These are phyloP conservation scores for Zygosaccharomyces sapae DNA, from an alignment of 1,139 yeast species.

Conservation along the genomic window DNA sequence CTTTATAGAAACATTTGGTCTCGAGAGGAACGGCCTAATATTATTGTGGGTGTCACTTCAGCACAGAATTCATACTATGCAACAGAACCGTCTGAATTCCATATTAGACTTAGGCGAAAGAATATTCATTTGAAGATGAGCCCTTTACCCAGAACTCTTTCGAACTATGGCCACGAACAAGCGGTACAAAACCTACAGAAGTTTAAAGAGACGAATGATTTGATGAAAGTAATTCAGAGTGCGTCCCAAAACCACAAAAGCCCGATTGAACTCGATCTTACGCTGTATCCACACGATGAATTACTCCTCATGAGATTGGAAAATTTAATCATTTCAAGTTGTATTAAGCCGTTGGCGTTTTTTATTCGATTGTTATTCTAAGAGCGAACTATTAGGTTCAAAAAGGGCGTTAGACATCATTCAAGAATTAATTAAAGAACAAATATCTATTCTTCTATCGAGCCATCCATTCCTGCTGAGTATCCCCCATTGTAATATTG, in stretches of 20 bases:
- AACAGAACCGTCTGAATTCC: constrained; percentile 17
- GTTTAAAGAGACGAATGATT: constrained; percentile 30
- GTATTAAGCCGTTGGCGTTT: constrained; percentile 74
- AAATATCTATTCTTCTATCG: constrained; percentile 41
- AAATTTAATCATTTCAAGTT: constrained; percentile 65
- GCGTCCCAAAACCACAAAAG: constrained; percentile 17
- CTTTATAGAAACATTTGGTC: constrained; percentile 51
- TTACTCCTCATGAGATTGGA: constrained; percentile 59
- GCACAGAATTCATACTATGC: constrained; percentile 6
- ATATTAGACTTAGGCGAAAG: constrained; percentile 11
- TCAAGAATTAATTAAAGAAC: constrained; percentile 45
- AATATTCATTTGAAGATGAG: constrained; percentile 19
- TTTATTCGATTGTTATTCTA: constrained; percentile 54
- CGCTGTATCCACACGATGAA: constrained; percentile 40
- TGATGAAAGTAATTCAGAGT: constrained; percentile 38
- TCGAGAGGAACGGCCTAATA: constrained; percentile 44
- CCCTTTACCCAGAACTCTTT: constrained; percentile 20
- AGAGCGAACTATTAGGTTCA: constrained; percentile 55
- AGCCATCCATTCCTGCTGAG: constrained; percentile 39
- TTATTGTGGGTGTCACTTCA: constrained; percentile 47
- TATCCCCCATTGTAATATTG: constrained; percentile 40
- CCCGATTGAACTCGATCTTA: constrained; percentile 10
- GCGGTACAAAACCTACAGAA: constrained; percentile 8
- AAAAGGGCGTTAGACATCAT: constrained; percentile 38
- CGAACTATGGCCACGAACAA: constrained; percentile 20